Percentiles rank a stretch among this genome's conserved stretches.
Evolutionary conservation across 805 yeast species (phyloP).

Genomic region (Torulaspora gathmanii): DNA sequence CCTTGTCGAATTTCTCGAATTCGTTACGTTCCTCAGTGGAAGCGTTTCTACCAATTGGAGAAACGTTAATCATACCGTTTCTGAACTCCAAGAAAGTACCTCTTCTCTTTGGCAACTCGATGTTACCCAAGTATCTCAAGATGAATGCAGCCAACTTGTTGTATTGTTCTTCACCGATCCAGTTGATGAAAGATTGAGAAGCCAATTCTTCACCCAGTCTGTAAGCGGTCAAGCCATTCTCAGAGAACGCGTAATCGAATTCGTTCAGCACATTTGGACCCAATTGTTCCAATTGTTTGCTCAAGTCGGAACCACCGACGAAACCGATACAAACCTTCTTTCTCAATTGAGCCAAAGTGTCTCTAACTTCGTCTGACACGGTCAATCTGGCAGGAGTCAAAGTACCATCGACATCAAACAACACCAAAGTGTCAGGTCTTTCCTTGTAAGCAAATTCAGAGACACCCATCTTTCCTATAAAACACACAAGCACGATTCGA

Average conservation of each 20-base stretch:
- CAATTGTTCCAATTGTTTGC: constrained; percentile 93
- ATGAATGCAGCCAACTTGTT: constrained; percentile 82
- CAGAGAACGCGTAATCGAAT: constrained; percentile 94
- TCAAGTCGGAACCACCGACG: constrained; percentile 95
- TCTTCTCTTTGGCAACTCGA: constrained; percentile 94
- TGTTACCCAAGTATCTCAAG: constrained; percentile 73
- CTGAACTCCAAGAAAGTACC: constrained; percentile 99
- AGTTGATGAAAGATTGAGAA: constrained; percentile 86
- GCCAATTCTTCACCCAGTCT: constrained; percentile 83
- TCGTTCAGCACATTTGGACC: constrained; percentile 72
- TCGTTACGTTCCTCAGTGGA: constrained; percentile 90
- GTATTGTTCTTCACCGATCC: constrained; percentile 96
- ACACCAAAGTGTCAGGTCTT: constrained; percentile 79
- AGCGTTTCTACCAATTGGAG: constrained; percentile 98
- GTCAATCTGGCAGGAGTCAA: constrained; percentile 92
- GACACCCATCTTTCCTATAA: constrained; percentile 18
- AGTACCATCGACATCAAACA: constrained; percentile 98
- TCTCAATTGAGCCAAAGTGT: constrained; percentile 68
- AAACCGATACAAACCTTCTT: constrained; percentile 93
- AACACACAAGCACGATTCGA: too few species aligned
- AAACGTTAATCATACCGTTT: constrained; percentile 98
- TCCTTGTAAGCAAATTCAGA: constrained; percentile 67
- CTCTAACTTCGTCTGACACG: constrained; percentile 71
- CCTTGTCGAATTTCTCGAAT: constrained; percentile 78
- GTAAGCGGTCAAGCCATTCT: constrained; percentile 97